Base-by-base conservation (phyloP, 768 basidiomycete species). In the Suillus americanus region DNA sequence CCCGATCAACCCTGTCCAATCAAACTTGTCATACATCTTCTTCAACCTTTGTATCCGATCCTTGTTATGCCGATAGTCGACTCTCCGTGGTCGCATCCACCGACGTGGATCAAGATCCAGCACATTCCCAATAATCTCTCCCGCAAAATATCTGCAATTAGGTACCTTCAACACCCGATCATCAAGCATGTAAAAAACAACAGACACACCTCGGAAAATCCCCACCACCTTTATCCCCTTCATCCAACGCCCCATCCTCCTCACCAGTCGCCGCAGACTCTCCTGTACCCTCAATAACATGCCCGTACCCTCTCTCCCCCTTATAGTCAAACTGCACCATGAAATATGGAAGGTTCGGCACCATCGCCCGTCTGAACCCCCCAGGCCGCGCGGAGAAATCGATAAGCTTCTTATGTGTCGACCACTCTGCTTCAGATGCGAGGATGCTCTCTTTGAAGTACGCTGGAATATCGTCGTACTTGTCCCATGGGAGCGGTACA, bases 251-350 rank as follows among this genome's bases (percentile, higher is more conserved):
- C 50, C 82, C 84, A 33, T 83, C 84, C 65, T 89, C 87, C 18
- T 89, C 86, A 37, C 87, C 90, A 20, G 83, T 80, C 12, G 79
- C 85, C 0, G 83, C 79, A 3, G 83, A 85, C 43, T 92, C 89
- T 30, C 83, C 86, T 0, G 87, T 85, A 1, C 97, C 97, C 75
- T 99, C 97, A 66, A 99, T 97, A 66, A 99, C 93, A 77, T 99
- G 97, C 0, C 97, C 97, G 73, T 95, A 99, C 2, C 97, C 97
- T 72, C 94, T 95, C 77, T 98, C 95, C 30, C 97, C 95, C 71
- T 96, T 98, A 77, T 99, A 84, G 77, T 99, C 97, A 76, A 97
- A 99, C 70, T 97, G 95, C 8, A 99, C 92, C 94, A 96, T 97
- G 72, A 99, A 99, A 77, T 99, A 99, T 1, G 97, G 97, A 37